Base-by-base conservation (phyloP, 805 yeast species). In the Teunomyces tritomae region DNA sequence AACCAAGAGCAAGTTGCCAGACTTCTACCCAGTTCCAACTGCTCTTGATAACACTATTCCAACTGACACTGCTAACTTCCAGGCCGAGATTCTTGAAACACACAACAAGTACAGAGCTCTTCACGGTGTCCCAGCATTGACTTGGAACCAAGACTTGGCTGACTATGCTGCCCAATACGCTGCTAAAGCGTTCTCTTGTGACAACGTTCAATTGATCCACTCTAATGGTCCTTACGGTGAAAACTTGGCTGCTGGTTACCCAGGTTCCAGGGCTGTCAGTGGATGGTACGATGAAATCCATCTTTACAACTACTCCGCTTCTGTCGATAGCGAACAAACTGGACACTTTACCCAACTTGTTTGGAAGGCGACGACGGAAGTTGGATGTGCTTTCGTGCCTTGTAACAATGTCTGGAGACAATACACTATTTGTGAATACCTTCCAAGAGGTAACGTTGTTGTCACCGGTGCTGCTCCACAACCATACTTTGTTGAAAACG, bases 341-440 rank as follows among this genome's bases (percentile, higher is more conserved):
- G 92, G 92, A 47, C 95, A 87, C 62, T 87, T 87, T 71, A 85
- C 92, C 11, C 92, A 87, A 67, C 59, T 85, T 29, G 78, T 87
- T 24, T 87, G 95, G 95, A 78, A 78, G 52, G 57, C 74, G 6
- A 69, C 86, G 35, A 67, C 79, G 7, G 66, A 78, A 54, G 65
- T 87, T 14, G 95, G 94, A 43, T 87, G 95, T 73, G 89, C 82
- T 45, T 63, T 61, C 50, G 76, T 78, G 35, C 50, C 61, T 43
- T 81, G 85, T 64, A 58, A 65, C 57, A 67, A 66, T 48, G 65
- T 58, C 30, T 79, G 81, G 79, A 72, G 79, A 49, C 80, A 80
- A 52, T 85, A 84, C 65, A 69, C 87, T 51, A 81, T 85, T 49
- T 87, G 94, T 74, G 85, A 84, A 61, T 87, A 87, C 66, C 51